These are phyloP conservation scores for Phaeosphaeria sp. DNA, from an alignment of 2,329 filamentous ascomycete genomes.

Conservation along the genomic window DNA sequence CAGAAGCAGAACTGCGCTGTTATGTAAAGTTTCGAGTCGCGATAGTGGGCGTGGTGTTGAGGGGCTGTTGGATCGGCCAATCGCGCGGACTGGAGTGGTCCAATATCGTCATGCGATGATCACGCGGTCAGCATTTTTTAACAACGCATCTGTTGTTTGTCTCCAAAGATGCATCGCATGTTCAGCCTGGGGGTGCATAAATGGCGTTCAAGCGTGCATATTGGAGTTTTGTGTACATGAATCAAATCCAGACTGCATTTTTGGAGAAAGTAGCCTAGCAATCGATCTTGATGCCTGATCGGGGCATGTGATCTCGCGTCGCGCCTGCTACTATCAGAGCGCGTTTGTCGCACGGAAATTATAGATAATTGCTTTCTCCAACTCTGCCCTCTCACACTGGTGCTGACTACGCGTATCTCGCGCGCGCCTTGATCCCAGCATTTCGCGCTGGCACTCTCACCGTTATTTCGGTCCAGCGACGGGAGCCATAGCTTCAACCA, in stretches of 20 bases:
- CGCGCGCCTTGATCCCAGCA: neutral
- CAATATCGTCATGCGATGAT: constrained; percentile 18
- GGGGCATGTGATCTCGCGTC: constrained; percentile 37
- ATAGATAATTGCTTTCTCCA: neutral
- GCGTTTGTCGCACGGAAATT: constrained; percentile 4
- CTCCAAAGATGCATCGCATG: neutral
- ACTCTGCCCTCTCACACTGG: neutral
- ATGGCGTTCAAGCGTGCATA: neutral
- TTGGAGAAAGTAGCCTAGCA: neutral
- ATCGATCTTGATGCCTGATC: constrained; percentile 2
- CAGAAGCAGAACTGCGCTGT: constrained; percentile 53
- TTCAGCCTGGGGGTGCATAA: neutral
- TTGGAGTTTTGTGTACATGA: neutral
- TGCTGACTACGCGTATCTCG: neutral
- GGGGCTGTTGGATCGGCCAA: constrained; percentile 11
- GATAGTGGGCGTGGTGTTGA: constrained; percentile 16
- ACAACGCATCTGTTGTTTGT: neutral
- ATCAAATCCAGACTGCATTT: too few species aligned
- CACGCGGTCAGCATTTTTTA: constrained; percentile 24
- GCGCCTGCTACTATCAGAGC: constrained; percentile 3
- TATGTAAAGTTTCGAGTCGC: constrained; percentile 44
- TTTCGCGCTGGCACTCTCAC: constrained; percentile 19
- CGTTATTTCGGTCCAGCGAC: constrained; percentile 18
- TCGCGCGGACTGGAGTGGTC: constrained; percentile 16
- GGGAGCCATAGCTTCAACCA: constrained; percentile 22